Conservation (phyloP, 176 grass and related monocot species). For the Pharus latifolius region DNA sequence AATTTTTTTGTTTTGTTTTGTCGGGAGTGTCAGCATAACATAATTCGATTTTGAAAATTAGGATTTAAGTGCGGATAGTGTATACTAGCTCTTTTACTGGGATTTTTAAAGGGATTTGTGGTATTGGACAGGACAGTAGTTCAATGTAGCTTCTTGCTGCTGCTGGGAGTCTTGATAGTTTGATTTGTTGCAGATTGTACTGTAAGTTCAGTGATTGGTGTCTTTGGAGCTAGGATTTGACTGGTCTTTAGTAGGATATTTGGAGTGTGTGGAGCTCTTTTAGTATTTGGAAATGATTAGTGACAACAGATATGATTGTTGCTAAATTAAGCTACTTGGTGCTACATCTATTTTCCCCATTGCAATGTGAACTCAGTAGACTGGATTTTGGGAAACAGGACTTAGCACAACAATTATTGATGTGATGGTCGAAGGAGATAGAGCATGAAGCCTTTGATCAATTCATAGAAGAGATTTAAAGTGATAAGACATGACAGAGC, state of each 20-base stretch:
- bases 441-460: no score
- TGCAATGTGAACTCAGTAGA: not conserved
- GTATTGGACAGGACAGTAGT: conserved; percentile 5
- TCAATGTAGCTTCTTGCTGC: conserved; percentile 3
- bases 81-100: not conserved
- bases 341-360: not conserved
- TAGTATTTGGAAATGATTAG: conserved; percentile 12
- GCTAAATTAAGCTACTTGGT: not conserved
- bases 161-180: not conserved
- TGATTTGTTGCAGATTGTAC: not conserved
- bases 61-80: no score
- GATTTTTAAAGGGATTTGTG: conserved; percentile 8
- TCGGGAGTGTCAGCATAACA: no score
- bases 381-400: not conserved
- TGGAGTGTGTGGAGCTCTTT: not conserved
- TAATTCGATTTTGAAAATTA: no score
- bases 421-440: no score
- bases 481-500: no score
- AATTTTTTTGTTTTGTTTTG: conserved; percentile 6
- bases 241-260: not conserved
- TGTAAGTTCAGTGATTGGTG: conserved; percentile 11
- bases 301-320: not conserved
- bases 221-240: conserved; percentile 24
- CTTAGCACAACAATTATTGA: not conserved
- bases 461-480: no score